These are phyloP conservation scores for Suillus luteus DNA, from an alignment of 768 basidiomycete genomes.

Conservation along the genomic window DNA sequence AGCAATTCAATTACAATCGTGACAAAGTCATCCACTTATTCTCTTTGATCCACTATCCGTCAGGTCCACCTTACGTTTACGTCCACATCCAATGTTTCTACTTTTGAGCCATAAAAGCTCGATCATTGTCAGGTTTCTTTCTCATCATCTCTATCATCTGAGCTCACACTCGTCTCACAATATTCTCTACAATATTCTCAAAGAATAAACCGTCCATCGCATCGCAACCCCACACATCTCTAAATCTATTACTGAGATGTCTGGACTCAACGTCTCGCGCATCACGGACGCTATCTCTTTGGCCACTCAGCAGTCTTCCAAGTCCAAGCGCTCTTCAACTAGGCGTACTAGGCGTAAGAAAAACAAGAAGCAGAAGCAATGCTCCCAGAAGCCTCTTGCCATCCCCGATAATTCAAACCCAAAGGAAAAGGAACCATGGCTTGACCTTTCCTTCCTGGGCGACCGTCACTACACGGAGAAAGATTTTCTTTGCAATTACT, in stretches of 20 bases:
- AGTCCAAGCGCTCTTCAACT: neutral
- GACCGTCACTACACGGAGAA: neutral
- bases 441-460: slow-evolving; percentile 1
- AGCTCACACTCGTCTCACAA: neutral
- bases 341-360: neutral
- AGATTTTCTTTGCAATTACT: slow-evolving; percentile 5
- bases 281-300: neutral
- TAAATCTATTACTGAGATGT: neutral
- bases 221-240: neutral
- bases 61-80: neutral
- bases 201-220: neutral
- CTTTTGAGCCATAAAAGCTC: neutral
- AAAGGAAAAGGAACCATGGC: neutral
- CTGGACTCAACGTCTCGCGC: neutral
- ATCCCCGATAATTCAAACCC: neutral
- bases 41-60: neutral
- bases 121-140: neutral
- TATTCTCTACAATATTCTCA: neutral
- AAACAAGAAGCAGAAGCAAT: neutral
- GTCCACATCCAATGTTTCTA: neutral
- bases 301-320: neutral
- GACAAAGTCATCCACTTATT: neutral
- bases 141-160: neutral
- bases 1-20: no score
- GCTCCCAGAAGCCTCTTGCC: neutral